Evolutionary conservation across 2,329 filamentous ascomycete species (phyloP).

Genomic region (Alternaria infectoria): DNA sequence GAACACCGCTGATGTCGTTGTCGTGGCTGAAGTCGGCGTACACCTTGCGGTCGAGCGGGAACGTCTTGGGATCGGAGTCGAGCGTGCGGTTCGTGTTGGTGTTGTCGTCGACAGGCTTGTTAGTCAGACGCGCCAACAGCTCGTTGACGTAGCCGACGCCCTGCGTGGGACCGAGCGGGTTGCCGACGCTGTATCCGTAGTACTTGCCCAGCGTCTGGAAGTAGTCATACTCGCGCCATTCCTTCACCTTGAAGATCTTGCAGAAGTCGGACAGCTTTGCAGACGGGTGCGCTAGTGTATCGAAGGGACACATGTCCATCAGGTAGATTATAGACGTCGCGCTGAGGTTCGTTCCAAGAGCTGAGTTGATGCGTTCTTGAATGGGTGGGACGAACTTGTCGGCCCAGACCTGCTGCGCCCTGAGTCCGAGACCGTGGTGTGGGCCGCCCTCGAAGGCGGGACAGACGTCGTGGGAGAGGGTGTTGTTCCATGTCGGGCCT

Average conservation of each 20-base stretch:
- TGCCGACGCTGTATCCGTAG: slow-evolving; percentile 80
- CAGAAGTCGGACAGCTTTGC: slow-evolving; percentile 73
- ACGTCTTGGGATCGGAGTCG: slow-evolving; percentile 70
- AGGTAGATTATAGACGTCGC: slow-evolving; percentile 69
- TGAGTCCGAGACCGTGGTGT: slow-evolving; percentile 55
- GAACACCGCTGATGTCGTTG: slow-evolving; percentile 81
- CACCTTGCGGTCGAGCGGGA: slow-evolving; percentile 70
- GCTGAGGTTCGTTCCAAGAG: slow-evolving; percentile 72
- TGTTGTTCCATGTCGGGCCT: slow-evolving; percentile 73
- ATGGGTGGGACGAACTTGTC: slow-evolving; percentile 71
- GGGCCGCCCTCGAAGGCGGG: slow-evolving; percentile 69
- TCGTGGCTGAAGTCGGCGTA: slow-evolving; percentile 95
- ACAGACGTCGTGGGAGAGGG: slow-evolving; percentile 77
- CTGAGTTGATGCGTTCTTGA: slow-evolving; percentile 69
- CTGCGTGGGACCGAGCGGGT: slow-evolving; percentile 79
- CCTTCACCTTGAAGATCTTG: slow-evolving; percentile 70
- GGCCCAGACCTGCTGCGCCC: slow-evolving; percentile 64
- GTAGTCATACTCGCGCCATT: slow-evolving; percentile 84
- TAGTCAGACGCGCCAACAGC: slow-evolving; percentile 79
- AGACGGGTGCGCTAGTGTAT: slow-evolving; percentile 68
- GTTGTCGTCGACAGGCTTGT: slow-evolving; percentile 69
- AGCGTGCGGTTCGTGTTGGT: slow-evolving; percentile 82
- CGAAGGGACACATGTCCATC: slow-evolving; percentile 90
- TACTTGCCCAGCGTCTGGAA: slow-evolving; percentile 80
- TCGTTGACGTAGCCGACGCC: slow-evolving; percentile 90